phyloP scores from a whole-genome alignment of 495 filamentous ascomycete species.

The Trichoderma orchidacearum region DNA sequence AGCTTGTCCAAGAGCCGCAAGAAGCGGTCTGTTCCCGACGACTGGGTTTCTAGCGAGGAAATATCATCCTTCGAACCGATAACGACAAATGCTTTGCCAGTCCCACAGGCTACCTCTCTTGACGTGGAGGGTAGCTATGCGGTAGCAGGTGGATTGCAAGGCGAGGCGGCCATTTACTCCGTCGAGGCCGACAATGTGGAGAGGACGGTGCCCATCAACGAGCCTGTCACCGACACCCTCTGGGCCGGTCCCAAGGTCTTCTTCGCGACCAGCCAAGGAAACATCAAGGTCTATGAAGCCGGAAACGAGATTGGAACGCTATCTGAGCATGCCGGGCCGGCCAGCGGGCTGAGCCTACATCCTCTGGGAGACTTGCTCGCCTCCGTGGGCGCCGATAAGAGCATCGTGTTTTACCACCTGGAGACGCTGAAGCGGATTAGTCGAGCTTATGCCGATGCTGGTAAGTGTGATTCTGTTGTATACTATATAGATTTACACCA shows the following conservation, averaged over 20 bases:
- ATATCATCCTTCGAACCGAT: constrained; percentile 52
- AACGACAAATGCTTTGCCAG: constrained; percentile 50
- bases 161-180: constrained; percentile 67
- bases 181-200: constrained; percentile 55
- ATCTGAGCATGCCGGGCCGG: constrained; percentile 65
- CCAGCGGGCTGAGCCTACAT: constrained; percentile 65
- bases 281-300: constrained; percentile 63
- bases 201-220: constrained; percentile 48
- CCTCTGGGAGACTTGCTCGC: constrained; percentile 74
- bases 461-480: constrained; percentile 36
- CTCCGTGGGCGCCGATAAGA: constrained; percentile 85
- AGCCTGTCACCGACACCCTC: constrained; percentile 61
- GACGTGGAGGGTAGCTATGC: constrained; percentile 59
- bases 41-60: constrained; percentile 66
- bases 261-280: constrained; percentile 60
- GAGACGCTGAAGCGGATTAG: constrained; percentile 47
- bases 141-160: constrained; percentile 69
- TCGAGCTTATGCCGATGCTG: constrained; percentile 67
- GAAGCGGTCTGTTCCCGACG: constrained; percentile 74
- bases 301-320: constrained; percentile 53
- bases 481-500: no score
- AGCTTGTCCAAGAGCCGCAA: constrained; percentile 75
- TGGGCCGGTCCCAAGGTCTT: constrained; percentile 65
- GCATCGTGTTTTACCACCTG: constrained; percentile 83
- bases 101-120: constrained; percentile 45